These are phyloP conservation scores for Saccharomycopsis phalli DNA, from an alignment of 1,139 yeast species.

Conservation along the genomic window DNA sequence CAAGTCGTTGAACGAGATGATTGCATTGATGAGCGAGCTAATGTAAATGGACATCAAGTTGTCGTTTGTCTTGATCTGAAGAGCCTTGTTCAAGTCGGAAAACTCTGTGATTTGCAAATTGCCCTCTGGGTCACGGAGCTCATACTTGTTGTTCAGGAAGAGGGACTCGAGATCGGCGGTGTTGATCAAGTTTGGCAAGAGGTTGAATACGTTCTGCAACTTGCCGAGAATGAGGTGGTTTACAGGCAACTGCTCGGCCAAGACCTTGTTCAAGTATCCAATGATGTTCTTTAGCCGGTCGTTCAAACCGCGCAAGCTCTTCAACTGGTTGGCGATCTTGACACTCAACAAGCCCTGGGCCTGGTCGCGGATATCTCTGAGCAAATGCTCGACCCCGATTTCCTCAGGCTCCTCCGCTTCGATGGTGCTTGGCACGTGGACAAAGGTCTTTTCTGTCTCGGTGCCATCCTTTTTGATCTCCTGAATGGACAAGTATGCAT, in stretches of 20 bases:
- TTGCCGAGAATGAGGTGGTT: constrained; percentile 88
- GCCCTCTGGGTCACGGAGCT: constrained; percentile 24
- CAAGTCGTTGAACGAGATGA: constrained; percentile 92
- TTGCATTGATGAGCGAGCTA: constrained; percentile 83
- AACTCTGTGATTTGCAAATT: constrained; percentile 21
- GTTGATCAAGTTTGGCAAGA: constrained; percentile 70
- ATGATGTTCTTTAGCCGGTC: constrained; percentile 76
- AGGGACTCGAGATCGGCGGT: constrained; percentile 24
- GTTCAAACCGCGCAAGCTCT: constrained; percentile 79
- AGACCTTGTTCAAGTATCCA: constrained; percentile 67
- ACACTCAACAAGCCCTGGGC: constrained; percentile 91
- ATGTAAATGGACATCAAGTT: constrained; percentile 91
- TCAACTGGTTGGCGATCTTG: constrained; percentile 79
- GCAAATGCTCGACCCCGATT: constrained; percentile 93
- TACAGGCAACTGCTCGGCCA: constrained; percentile 64
- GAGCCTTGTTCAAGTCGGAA: constrained; percentile 60
- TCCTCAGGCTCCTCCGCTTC: constrained; percentile 99
- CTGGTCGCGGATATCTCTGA: constrained; percentile 92
- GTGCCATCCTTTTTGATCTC: constrained; percentile 97
- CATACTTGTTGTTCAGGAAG: constrained; percentile 20
- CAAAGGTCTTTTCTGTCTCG: constrained; percentile 83
- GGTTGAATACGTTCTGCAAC: constrained; percentile 88
- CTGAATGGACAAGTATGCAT: constrained; percentile 89
- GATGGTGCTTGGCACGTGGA: constrained; percentile 84
- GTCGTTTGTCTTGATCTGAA: constrained; percentile 89